Evolutionary conservation across 2,329 filamentous ascomycete genomes (phyloP), one percentile per base, ranked within the genome.

Genomic region (Curvularia sp.): DNA sequence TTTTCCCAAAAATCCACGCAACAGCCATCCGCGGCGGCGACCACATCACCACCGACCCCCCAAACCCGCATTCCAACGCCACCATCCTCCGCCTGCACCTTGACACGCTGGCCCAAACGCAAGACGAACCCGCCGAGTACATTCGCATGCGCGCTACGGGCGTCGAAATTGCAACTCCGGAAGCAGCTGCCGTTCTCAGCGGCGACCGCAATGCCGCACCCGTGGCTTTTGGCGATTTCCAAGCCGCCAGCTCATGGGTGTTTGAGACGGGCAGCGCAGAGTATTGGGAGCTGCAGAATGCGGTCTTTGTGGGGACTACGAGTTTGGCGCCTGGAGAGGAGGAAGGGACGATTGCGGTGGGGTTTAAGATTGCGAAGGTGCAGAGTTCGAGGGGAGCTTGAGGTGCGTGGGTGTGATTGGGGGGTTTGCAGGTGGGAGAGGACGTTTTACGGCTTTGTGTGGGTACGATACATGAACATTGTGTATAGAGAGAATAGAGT

Each of bases 21-120:
- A 57, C 30, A 5, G 54, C 34, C 13, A 53, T 57, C n/a, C 54
- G 49, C 19, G 54, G 49, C 8, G 49, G 54, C 18, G 54, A 57
- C 10, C 36, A 43, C n/a, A 53, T 49, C 21, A 52, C 34, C 13
- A 48, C 43, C 9, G 54, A 57, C 25, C 54, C 49, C 3, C 38
- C 54, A 3, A 41, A 15, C 38, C 10, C 36, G 5, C 38, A 50
- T 7, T 50, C 34, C 10, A 50, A 41, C n/a, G 42, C n/a, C 25
- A 34, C 39, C 2, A 21, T 57, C 9, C 48, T 52, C 1, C 30
- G 54, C 18, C 48, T 57, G 12, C 30, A 52, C 36, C 41, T 57
- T 21, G 54, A 52, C 13, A 50, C 38, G 3, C 41, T 52, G 3
- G 36, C 48, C 25, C 30, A 57, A 23, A 39, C 39, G 12, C 10